Percentiles rank a stretch among this genome's conserved stretches.
These are phyloP conservation scores for Dactylellina cionopaga DNA, from an alignment of 2,329 filamentous ascomycete species.

Conservation along the genomic window DNA sequence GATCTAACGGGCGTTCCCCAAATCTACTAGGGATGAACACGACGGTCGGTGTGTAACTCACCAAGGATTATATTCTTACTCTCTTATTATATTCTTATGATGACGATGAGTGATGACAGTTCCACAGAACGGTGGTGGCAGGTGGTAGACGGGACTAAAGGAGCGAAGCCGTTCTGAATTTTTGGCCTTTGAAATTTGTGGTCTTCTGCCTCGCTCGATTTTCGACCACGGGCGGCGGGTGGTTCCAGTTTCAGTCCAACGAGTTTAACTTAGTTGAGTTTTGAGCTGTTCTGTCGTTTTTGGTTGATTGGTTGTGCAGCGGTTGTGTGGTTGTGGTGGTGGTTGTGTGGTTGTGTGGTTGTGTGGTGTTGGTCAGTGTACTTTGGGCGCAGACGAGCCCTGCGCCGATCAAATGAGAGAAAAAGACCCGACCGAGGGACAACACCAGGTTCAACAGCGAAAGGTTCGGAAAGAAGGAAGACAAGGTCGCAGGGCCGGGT, in stretches of 20 bases:
- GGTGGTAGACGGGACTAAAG: not conserved
- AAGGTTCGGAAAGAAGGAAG: slow-evolving; percentile 2
- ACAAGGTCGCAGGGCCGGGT: slow-evolving; percentile 10
- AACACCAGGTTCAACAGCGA: no score
- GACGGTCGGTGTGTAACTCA: slow-evolving; percentile 14
- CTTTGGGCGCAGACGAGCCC: slow-evolving; percentile 45
- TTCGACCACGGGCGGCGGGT: no score
- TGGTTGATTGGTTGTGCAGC: not conserved
- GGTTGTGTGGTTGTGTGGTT: not conserved
- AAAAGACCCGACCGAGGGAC: slow-evolving; percentile 34
- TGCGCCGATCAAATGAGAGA: slow-evolving; percentile 29
- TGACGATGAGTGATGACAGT: no score
- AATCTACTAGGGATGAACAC: no score
- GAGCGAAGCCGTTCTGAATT: not conserved
- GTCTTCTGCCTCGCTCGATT: no score
- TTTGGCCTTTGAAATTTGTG: no score
- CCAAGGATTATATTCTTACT: no score
- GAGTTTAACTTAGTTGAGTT: no score
- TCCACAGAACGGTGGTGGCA: not conserved
- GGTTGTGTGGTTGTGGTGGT: no score
- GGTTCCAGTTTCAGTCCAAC: no score
- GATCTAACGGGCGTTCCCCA: no score
- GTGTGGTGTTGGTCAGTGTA: slow-evolving; percentile 18
- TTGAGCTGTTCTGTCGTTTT: not conserved
- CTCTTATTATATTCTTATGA: no score